phyloP scores from a whole-genome alignment of 345 rosid genomes.

The Odontarrhena argentea region DNA sequence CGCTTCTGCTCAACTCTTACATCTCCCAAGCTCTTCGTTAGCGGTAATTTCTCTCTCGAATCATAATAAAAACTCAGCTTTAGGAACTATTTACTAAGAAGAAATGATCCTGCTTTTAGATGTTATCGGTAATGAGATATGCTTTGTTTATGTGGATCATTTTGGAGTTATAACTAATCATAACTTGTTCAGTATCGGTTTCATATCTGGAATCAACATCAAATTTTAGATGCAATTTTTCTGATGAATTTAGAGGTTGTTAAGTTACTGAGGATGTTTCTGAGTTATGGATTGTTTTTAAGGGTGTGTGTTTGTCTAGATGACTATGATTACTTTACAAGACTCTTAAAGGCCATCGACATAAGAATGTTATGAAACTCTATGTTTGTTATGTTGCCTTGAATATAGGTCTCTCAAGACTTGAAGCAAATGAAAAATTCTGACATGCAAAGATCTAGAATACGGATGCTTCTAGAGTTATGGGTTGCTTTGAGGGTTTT shows the following conservation, averaged over 20 bases:
- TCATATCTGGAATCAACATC: constrained; percentile 7
- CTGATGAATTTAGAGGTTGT: constrained; percentile 1
- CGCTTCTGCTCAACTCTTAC: constrained; percentile 67
- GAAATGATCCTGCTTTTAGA: constrained; percentile 1
- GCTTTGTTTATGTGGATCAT: neutral
- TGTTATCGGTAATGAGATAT: neutral
- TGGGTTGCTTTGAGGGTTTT: neutral
- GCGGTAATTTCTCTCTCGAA: constrained; percentile 47
- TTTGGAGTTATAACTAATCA: neutral
- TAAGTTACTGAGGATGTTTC: neutral
- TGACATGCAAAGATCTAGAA: neutral
- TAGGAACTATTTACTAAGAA: neutral
- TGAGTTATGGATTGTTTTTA: neutral
- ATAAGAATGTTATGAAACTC: too few species aligned
- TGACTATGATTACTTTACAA: too few species aligned
- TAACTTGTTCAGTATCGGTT: neutral
- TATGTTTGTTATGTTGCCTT: too few species aligned
- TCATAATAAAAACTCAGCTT: neutral
- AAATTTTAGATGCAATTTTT: neutral
- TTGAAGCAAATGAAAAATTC: too few species aligned
- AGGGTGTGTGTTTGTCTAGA: too few species aligned
- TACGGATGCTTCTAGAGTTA: neutral
- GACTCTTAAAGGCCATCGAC: too few species aligned
- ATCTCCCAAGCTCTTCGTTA: constrained; percentile 78
- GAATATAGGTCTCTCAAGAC: too few species aligned